These are phyloP conservation scores for Pseudogymnoascus destructans DNA, from an alignment of 2,329 filamentous ascomycete genomes.

Conservation along the genomic window DNA sequence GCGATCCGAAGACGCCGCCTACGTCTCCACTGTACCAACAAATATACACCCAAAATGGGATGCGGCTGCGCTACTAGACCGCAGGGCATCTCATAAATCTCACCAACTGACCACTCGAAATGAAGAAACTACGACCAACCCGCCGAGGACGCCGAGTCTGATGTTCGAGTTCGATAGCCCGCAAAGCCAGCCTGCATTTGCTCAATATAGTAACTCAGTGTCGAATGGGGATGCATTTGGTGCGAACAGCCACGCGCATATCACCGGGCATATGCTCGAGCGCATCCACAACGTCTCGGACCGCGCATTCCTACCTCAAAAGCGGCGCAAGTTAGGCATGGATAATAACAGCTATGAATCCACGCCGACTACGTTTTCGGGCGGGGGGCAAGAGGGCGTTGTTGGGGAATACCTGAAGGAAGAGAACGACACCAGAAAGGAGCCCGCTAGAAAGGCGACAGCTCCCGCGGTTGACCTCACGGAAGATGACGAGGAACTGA, in stretches of 20 bases:
- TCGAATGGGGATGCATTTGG: slow-evolving; percentile 17
- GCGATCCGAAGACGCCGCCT: slow-evolving; percentile 11
- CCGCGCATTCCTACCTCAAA: slow-evolving; percentile 47
- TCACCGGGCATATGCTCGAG: slow-evolving; percentile 46
- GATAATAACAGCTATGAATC: not conserved
- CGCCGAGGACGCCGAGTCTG: slow-evolving; percentile 21
- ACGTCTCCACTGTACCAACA: not conserved
- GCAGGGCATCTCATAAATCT: slow-evolving; percentile 24
- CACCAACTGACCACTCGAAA: slow-evolving; percentile 12
- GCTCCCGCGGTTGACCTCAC: slow-evolving; percentile 29
- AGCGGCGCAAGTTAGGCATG: slow-evolving; percentile 48
- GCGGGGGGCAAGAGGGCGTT: slow-evolving; percentile 41
- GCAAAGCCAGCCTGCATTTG: slow-evolving; percentile 12
- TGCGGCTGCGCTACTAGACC: slow-evolving; percentile 31
- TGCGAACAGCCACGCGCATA: slow-evolving; percentile 15
- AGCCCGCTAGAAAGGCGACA: slow-evolving; percentile 23
- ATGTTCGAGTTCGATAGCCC: slow-evolving; percentile 33
- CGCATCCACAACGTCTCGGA: slow-evolving; percentile 62
- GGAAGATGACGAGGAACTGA: slow-evolving; percentile 42
- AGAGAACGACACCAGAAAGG: slow-evolving; percentile 34
- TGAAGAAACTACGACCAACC: slow-evolving; percentile 10
- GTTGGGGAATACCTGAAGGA: slow-evolving; percentile 56
- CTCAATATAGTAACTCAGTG: not conserved
- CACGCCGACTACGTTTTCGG: slow-evolving; percentile 28
- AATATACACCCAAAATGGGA: slow-evolving; percentile 27